A percentile compares a stretch with the other conserved stretches of the same genome.
phyloP scores from a whole-genome alignment of 1,284 basidiomycete species.

The Pyrrhoderma noxium region DNA sequence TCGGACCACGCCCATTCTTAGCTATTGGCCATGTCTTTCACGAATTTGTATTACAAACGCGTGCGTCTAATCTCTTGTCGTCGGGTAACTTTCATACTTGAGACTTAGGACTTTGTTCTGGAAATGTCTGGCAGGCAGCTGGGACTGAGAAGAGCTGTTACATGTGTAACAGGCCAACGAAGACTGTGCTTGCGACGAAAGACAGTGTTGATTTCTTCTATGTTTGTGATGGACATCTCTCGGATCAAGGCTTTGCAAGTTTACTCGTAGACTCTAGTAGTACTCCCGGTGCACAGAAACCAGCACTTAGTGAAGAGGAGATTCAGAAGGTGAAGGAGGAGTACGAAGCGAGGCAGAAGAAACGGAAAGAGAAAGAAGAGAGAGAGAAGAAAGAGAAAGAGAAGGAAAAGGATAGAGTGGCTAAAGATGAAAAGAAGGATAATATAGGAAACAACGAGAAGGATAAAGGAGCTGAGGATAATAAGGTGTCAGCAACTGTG shows the following conservation, averaged over 20 bases:
- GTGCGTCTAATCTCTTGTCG: slow-evolving; percentile 36
- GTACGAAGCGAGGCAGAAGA: slow-evolving; percentile 63
- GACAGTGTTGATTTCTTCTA: slow-evolving; percentile 73
- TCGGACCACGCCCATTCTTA: neutral
- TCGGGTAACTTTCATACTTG: slow-evolving; percentile 19
- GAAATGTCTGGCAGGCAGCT: slow-evolving; percentile 39
- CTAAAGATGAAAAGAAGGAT: slow-evolving; percentile 28
- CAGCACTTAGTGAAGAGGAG: slow-evolving; percentile 52
- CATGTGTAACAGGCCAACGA: slow-evolving; percentile 67
- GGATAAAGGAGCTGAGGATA: slow-evolving; percentile 23
- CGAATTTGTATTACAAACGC: slow-evolving; percentile 74
- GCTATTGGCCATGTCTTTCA: slow-evolving; percentile 49
- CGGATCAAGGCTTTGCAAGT: slow-evolving; percentile 64
- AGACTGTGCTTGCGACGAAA: slow-evolving; percentile 65
- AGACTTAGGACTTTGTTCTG: slow-evolving; percentile 6
- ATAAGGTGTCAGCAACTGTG: slow-evolving; percentile 22
- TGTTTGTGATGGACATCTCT: slow-evolving; percentile 59
- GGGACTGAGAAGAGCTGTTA: slow-evolving; percentile 65
- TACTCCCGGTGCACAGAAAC: slow-evolving; percentile 34
- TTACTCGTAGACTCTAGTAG: slow-evolving; percentile 35
- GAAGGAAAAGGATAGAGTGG: slow-evolving; percentile 29
- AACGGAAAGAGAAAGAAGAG: slow-evolving; percentile 48
- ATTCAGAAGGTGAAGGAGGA: slow-evolving; percentile 68
- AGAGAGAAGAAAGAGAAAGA: slow-evolving; percentile 34
- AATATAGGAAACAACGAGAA: slow-evolving; percentile 32